Evolutionary conservation across 1,139 yeast genomes (phyloP).

Genomic region (Blastobotrys persicus): DNA sequence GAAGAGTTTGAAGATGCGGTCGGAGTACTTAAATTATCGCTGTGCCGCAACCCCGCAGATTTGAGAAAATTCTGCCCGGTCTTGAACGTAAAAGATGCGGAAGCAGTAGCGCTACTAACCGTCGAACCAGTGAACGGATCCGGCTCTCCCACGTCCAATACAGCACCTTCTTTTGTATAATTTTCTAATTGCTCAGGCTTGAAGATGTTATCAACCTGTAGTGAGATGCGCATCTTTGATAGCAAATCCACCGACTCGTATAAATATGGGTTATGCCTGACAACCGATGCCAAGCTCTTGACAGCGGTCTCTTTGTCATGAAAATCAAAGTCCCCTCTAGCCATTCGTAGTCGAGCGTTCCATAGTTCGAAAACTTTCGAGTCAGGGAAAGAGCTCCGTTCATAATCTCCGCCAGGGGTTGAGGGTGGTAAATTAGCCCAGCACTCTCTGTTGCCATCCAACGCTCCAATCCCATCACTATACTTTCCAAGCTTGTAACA

Average conservation of each 20-base stretch:
- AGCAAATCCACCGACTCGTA: conserved; percentile 86
- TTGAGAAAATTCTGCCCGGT: conserved; percentile 19
- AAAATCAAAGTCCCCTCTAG: conserved; percentile 43
- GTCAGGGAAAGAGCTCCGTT: conserved; percentile 53
- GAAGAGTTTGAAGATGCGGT: conserved; percentile 12
- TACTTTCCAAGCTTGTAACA: conserved; percentile 56
- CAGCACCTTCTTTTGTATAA: conserved; percentile 5
- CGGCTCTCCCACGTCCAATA: conserved; percentile 12
- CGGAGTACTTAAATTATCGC: conserved; percentile 18
- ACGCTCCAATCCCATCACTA: conserved; percentile 62
- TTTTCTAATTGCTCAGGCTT: conserved; percentile 29
- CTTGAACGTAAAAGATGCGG: conserved; percentile 19
- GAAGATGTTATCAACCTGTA: conserved; percentile 61
- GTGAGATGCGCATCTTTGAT: conserved; percentile 56
- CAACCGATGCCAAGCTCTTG: conserved; percentile 63
- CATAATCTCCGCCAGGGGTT: conserved; percentile 13
- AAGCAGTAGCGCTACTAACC: conserved; percentile 4
- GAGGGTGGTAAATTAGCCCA: conserved; percentile 24
- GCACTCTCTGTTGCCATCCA: conserved; percentile 35
- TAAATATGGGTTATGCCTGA: conserved; percentile 70
- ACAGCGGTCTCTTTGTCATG: conserved; percentile 57
- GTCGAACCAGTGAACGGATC: conserved; percentile 23
- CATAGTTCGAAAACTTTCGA: conserved; percentile 60
- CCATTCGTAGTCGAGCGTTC: conserved; percentile 66
- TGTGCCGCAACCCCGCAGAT: conserved; percentile 5